Percentiles rank a stretch among this genome's conserved stretches.
Evolutionary conservation across 345 rosid genomes (phyloP).

Genomic region (Ceriops decandra): DNA sequence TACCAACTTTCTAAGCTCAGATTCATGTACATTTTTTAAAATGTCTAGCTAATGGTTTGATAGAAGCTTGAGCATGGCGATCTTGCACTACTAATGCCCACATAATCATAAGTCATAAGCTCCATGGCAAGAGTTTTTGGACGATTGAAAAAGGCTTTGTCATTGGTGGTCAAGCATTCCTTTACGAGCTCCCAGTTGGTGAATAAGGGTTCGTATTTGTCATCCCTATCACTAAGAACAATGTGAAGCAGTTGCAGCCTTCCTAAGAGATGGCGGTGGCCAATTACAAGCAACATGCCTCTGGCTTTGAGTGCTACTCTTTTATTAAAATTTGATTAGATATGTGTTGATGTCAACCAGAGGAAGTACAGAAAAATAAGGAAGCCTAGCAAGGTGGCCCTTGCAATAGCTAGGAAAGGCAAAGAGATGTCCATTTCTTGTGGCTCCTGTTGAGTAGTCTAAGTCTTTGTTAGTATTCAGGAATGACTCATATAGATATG

Average conservation of each 20-base stretch:
- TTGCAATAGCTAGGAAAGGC: too few species aligned
- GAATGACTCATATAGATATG: too few species aligned
- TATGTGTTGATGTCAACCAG: too few species aligned
- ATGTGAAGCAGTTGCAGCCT: neutral
- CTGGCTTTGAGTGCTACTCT: neutral
- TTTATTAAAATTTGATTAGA: too few species aligned
- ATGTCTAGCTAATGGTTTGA: neutral
- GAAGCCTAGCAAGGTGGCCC: too few species aligned
- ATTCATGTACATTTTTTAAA: neutral
- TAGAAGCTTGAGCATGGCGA: neutral
- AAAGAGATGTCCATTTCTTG: too few species aligned
- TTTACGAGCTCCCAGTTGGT: neutral
- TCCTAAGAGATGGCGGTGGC: neutral
- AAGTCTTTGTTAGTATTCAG: too few species aligned
- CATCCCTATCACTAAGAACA: neutral
- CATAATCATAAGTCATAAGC: neutral
- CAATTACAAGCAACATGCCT: neutral
- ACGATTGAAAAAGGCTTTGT: neutral
- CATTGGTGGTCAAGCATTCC: neutral
- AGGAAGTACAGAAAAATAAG: too few species aligned
- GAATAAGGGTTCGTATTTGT: neutral
- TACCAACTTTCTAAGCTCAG: neutral
- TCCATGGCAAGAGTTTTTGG: neutral
- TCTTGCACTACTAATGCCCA: neutral
- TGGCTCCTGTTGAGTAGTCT: too few species aligned